These are phyloP conservation scores for Hydrangea macrophylla DNA, from an alignment of 148 eudicot species.

Conservation along the genomic window DNA sequence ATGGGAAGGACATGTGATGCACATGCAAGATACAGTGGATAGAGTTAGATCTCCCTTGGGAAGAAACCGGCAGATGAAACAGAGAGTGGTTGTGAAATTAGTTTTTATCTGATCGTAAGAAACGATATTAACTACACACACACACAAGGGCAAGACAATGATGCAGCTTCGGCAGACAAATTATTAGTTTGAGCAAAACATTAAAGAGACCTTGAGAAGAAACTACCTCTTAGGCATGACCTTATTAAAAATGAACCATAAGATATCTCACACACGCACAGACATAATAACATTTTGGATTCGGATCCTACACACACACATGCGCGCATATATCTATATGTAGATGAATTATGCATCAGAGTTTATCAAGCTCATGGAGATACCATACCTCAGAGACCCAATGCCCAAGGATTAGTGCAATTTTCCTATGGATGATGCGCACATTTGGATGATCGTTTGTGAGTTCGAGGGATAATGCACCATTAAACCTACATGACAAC, in stretches of 20 bases:
- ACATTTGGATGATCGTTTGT: slow-evolving; percentile 92
- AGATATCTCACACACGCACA: neutral
- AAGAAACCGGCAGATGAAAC: neutral
- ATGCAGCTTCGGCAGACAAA: too few species aligned
- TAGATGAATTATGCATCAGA: too few species aligned
- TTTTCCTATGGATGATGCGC: slow-evolving; percentile 91
- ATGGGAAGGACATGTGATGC: neutral
- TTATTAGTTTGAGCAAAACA: neutral
- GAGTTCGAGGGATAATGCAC: slow-evolving; percentile 78
- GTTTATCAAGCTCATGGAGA: neutral
- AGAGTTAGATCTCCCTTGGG: neutral
- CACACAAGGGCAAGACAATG: too few species aligned
- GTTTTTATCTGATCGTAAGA: neutral
- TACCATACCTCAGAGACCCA: slow-evolving; percentile 95
- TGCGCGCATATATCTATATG: too few species aligned
- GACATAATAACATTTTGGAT: neutral
- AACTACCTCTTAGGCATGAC: neutral
- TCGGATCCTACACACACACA: neutral
- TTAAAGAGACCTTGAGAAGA: neutral
- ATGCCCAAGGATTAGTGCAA: slow-evolving; percentile 91
- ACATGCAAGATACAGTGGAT: neutral
- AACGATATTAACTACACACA: too few species aligned
- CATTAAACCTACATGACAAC: slow-evolving; percentile 66
- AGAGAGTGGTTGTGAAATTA: neutral
- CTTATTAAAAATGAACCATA: neutral